phyloP scores from a whole-genome alignment of 1,139 yeast species.

The Yamadazyma mexicana region DNA sequence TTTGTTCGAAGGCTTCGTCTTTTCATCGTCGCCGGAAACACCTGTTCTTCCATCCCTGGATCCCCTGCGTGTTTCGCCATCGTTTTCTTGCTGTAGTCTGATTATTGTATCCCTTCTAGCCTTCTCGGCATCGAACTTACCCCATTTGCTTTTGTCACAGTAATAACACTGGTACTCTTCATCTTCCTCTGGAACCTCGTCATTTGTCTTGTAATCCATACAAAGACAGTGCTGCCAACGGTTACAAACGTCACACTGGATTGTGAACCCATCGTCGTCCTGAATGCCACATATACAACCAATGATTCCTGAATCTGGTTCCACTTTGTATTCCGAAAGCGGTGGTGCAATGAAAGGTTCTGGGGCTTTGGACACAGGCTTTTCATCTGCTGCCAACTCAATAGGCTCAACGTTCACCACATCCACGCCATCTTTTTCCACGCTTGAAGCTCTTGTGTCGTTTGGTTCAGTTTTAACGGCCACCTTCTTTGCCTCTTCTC shows the following conservation, averaged over 20 bases:
- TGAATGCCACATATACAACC: constrained; percentile 88
- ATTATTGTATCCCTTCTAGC: constrained; percentile 37
- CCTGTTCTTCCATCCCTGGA: constrained; percentile 2
- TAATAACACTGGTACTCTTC: constrained; percentile 74
- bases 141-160: constrained; percentile 63
- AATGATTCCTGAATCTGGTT: constrained; percentile 79
- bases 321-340: constrained; percentile 54
- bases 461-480: neutral
- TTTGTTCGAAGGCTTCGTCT: constrained; percentile 7
- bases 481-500: constrained; percentile 8
- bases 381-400: neutral
- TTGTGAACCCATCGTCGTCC: constrained; percentile 94
- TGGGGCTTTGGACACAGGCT: neutral
- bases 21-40: constrained; percentile 5
- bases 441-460: constrained; percentile 2
- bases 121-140: constrained; percentile 46
- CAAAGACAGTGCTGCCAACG: constrained; percentile 96
- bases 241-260: constrained; percentile 88
- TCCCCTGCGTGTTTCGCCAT: constrained; percentile 1
- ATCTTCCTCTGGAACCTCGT: constrained; percentile 82
- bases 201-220: constrained; percentile 72
- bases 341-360: constrained; percentile 26
- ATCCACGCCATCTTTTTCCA: neutral
- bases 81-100: constrained; percentile 32
- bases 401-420: neutral